Conservation (phyloP, 352 stramenopile species). For the Globisporangium yorkense region DNA sequence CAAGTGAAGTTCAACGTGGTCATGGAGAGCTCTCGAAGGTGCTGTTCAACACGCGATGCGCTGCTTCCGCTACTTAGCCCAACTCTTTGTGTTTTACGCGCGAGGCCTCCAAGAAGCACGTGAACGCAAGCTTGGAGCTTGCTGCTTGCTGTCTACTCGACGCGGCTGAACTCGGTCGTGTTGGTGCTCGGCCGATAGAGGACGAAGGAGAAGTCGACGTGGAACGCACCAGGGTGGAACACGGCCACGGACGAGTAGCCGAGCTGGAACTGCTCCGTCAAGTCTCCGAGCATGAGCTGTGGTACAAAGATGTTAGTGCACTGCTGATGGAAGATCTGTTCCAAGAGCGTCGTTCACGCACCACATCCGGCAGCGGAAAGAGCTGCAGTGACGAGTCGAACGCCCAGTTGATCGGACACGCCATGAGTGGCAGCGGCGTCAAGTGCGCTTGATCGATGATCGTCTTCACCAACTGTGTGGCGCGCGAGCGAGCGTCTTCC, state of each 20-base stretch:
- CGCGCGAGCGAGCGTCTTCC: not conserved
- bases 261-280: conserved; percentile 77
- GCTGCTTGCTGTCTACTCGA: conserved; percentile 31
- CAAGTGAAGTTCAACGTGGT: too few relatives aligned
- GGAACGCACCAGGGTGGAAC: conserved; percentile 77
- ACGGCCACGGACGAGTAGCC: conserved; percentile 77
- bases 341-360: conserved; percentile 15
- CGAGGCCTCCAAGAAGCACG: not conserved
- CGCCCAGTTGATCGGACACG: conserved; percentile 91
- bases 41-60: too few relatives aligned
- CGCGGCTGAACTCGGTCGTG: conserved; percentile 78
- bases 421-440: conserved; percentile 83
- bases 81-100: not conserved
- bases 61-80: too few relatives aligned
- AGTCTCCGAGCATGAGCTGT: conserved; percentile 73
- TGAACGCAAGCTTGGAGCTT: not conserved
- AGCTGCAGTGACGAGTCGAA: conserved; percentile 91
- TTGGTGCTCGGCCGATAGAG: conserved; percentile 81
- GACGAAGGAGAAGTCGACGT: conserved; percentile 84
- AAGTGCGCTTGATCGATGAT: conserved; percentile 93
- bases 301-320: not conserved
- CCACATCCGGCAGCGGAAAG: conserved; percentile 89
- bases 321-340: not conserved
- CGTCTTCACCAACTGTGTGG: conserved; percentile 66
- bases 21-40: too few relatives aligned